Conservation (phyloP, 2,329 filamentous ascomycete genomes). For the Venturia aucupariae region DNA sequence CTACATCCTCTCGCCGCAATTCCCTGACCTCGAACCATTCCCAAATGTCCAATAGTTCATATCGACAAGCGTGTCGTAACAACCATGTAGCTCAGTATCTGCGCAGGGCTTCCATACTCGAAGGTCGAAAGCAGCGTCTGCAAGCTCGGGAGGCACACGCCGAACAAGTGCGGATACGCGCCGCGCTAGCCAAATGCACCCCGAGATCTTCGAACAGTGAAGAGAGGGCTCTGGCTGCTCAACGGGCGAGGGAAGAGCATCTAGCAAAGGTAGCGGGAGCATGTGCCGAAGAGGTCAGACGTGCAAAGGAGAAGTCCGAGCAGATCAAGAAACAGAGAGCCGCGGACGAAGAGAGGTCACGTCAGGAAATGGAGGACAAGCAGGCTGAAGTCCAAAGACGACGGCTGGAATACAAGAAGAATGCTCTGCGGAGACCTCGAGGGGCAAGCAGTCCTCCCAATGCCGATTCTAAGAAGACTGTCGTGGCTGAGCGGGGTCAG, state of each 20-base stretch:
- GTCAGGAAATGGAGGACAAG: constrained; percentile 68
- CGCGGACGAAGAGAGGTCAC: constrained; percentile 59
- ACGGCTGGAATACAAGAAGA: constrained; percentile 46
- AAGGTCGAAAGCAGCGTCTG: constrained; percentile 68
- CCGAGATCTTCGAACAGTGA: constrained; percentile 60
- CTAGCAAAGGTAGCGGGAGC: constrained; percentile 71
- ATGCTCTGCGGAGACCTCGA: constrained; percentile 46
- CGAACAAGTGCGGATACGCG: constrained; percentile 70
- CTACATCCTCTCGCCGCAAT: constrained; percentile 69
- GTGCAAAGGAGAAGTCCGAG: constrained; percentile 74
- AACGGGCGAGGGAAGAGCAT: constrained; percentile 70
- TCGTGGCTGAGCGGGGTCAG: constrained; percentile 19
- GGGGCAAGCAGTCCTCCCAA: constrained; percentile 44
- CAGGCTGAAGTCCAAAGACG: constrained; percentile 68
- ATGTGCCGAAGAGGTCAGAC: constrained; percentile 74
- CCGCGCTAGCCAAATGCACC: constrained; percentile 63
- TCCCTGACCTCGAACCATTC: constrained; percentile 70
- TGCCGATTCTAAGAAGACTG: constrained; percentile 32
- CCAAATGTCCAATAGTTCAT: constrained; percentile 53
- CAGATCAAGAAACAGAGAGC: constrained; percentile 73
- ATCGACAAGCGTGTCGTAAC: constrained; percentile 52
- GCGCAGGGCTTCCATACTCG: constrained; percentile 69
- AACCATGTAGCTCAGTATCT: constrained; percentile 71
- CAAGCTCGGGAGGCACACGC: constrained; percentile 74
- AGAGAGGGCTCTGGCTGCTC: constrained; percentile 66